Percentiles rank a stretch among this genome's conserved stretches.
Evolutionary conservation across 2,329 filamentous ascomycete species (phyloP).

Genomic region (Clarireedia homoeocarpa): DNA sequence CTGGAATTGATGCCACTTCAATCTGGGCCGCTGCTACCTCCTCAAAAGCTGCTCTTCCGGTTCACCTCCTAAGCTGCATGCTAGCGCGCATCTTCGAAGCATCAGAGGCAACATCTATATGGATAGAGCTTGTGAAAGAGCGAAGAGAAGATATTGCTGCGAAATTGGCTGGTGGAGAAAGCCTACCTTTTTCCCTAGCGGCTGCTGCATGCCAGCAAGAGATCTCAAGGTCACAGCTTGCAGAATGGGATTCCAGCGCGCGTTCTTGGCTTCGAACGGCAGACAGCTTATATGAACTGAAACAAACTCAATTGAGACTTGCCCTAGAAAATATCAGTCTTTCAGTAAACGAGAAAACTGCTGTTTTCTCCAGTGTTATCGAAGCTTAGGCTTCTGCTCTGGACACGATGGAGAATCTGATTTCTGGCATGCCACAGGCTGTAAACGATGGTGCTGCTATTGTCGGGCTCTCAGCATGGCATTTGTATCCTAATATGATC

Average conservation of each 20-base stretch:
- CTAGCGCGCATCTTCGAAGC: constrained; percentile 28
- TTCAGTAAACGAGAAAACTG: constrained; percentile 13
- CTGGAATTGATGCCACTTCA: constrained; percentile 24
- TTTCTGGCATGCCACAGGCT: constrained; percentile 19
- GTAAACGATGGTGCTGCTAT: constrained; percentile 12
- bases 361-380: constrained; percentile 19
- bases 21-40: constrained; percentile 31
- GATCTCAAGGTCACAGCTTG: constrained; percentile 21
- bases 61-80: constrained; percentile 31
- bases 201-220: constrained; percentile 15
- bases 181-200: neutral
- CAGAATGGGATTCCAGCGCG: constrained; percentile 29
- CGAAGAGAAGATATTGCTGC: constrained; percentile 7
- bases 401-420: constrained; percentile 16
- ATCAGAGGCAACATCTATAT: constrained; percentile 29
- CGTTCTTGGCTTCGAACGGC: constrained; percentile 29
- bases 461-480: constrained; percentile 22
- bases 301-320: constrained; percentile 23
- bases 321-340: constrained; percentile 21
- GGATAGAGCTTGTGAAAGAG: constrained; percentile 29
- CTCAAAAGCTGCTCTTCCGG: constrained; percentile 18
- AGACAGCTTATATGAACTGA: constrained; percentile 18
- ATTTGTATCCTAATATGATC: constrained; percentile 22
- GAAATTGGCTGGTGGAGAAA: neutral
- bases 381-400: constrained; percentile 22